Base-by-base conservation (phyloP, 306 rosid genomes). In the Calophaca sinica region DNA sequence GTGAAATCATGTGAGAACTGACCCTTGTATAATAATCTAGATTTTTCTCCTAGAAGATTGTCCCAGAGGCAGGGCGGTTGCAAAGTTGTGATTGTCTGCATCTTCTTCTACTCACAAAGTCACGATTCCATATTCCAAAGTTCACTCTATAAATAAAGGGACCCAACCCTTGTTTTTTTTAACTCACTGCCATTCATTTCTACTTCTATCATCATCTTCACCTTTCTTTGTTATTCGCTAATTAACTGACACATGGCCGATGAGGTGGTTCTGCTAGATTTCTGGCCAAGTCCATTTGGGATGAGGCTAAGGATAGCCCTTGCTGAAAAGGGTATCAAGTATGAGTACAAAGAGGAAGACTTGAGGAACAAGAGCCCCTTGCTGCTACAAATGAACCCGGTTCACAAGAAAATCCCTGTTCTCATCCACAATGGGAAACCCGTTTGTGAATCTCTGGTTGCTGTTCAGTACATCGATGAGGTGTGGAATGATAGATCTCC, bases 381-480 rank as follows among this genome's bases (percentile, higher is more conserved):
- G 3, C 63, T 81, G 0, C 83, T 84, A 11, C n/a, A 74, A 44
- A 69, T 65, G 81, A 84, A 84, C 66, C 88, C 88, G 2, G 28
- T 86, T 63, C 79, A 86, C 11, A 76, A 82, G 87, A 80, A 82
- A 68, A 58, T 73, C 42, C 85, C 89, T 0, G 79, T 80, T 83
- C 85, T 82, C 41, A 82, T 82, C 6, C 87, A 86, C 63, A 73
- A 80, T 28, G 87, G 83, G 0, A 82, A 82, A 6, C 70, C 89
- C 29, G 20, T 86, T 13, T 73, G 66, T n/a, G 87, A 86, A 3
- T 86, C 89, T 2, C 83, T 76, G 2, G 57, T 62, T 13, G 69
- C 69, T 11, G 77, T 82, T 55, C 70, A 82, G 67, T 82, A 76
- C 52, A 80, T 80, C 36, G 89, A 86, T n/a, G 85, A 80, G 31